Evolutionary conservation across 2,329 filamentous ascomycete species (phyloP), one percentile per base, ranked within the genome.

Genomic region (Calonectria naviculata): DNA sequence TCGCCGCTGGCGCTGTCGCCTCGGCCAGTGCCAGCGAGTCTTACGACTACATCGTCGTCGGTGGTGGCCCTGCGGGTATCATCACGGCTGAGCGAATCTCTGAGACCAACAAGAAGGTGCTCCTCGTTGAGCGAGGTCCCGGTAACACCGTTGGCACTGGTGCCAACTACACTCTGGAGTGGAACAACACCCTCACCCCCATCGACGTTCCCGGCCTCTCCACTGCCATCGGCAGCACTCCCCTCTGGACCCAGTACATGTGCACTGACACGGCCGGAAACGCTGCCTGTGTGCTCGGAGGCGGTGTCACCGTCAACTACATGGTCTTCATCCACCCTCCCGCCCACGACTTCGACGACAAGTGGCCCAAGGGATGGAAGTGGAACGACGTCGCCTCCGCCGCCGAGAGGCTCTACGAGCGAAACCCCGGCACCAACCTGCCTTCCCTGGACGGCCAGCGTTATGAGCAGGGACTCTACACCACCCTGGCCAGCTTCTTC

Each of bases 331-430:
- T 90, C 87, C 91, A 90, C 84, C 88, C 93, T 0, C 88, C 91
- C 60, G 85, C 88, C 5, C 80, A 84, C 13, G 93, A 94, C 79
- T 94, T 92, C 85, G 90, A 94, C 79, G 86, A 89, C 78, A 92
- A 92, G 80, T 95, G 93, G 83, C 93, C 93, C 1, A 76, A 83
- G 5, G 93, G 92, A 28, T 95, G 93, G 93, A 91, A 79, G 82
- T 28, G 92, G 75, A 41, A 54, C 0, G 73, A 94, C 75, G 88
- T 94, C 78, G 84, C 84, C 64, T 79, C 84, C 13, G 90, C 92
- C 5, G 89, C 91, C 10, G 81, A 87, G 31, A 87, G 90, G 36
- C 88, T 92, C 5, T 94, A 94, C 78, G 83, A 91, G 90, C 73
- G 75, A 5, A 78, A 76, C 54, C 52, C 70, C 0, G 76, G 76